phyloP scores from a whole-genome alignment of 306 rosid genomes.

The Benincasa hispida region DNA sequence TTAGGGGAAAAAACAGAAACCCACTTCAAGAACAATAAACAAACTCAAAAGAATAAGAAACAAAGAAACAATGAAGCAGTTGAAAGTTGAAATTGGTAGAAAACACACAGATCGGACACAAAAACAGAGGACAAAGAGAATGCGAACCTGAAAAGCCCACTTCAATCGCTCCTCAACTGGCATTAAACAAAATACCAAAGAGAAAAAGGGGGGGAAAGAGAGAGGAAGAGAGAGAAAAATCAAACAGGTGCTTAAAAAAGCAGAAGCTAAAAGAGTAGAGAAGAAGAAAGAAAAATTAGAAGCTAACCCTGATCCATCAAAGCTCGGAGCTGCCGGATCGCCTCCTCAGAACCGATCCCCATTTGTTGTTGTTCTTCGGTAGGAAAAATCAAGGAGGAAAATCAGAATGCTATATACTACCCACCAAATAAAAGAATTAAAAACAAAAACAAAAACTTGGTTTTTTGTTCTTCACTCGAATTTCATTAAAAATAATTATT shows the following conservation, averaged over 20 bases:
- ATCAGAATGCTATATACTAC: not conserved
- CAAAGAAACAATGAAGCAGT: not conserved
- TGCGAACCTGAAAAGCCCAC: slow-evolving; percentile 74
- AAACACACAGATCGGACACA: slow-evolving; percentile 10
- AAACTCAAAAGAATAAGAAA: not conserved
- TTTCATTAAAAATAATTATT: not conserved
- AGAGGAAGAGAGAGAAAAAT: not conserved
- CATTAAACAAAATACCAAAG: slow-evolving; percentile 13
- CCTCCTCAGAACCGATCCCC: slow-evolving; percentile 75
- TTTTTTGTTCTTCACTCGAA: not conserved
- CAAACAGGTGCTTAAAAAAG: not conserved
- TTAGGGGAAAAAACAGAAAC: not conserved
- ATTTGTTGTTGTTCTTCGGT: slow-evolving; percentile 15
- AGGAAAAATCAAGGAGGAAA: not conserved
- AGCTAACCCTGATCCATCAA: slow-evolving; percentile 66
- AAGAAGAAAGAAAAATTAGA: not conserved
- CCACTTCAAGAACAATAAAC: not conserved
- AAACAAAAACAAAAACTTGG: not conserved
- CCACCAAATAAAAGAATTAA: not conserved
- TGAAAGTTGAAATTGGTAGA: not conserved
- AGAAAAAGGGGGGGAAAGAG: not conserved
- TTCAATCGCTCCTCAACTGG: slow-evolving; percentile 66
- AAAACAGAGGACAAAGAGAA: slow-evolving; percentile 9
- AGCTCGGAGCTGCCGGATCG: slow-evolving; percentile 50
- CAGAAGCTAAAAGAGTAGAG: not conserved